Base-by-base conservation (phyloP, 176 grass and related monocot species). In the Hyparrhenia diplandra region DNA sequence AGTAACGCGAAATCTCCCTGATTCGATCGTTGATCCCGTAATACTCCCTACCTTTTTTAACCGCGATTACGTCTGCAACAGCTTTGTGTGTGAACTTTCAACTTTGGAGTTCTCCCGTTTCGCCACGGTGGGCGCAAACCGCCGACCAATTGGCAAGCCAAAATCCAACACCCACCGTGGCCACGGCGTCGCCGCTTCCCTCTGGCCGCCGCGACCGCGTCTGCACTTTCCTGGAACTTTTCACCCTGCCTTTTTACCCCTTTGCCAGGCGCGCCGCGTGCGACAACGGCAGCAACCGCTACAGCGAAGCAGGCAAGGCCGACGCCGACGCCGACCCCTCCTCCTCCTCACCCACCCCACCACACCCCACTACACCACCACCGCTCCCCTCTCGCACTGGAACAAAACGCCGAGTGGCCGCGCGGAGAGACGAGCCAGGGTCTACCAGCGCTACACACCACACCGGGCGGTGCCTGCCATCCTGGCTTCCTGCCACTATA, bases 261-360 rank as follows among this genome's bases (percentile, higher is more conserved):
- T 64, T 65, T 42, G 31, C 31, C 31, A 32, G 31, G 31, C 31
- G 80, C n/a, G n/a, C n/a, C n/a, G n/a, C n/a, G n/a, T n/a, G 77
- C 74, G 59, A 72, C 86, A 73, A 83, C 86, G 68, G 87, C 77
- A 17, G 78, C 78, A 68, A 68, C 45, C 64, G 71, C 77, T 4
- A 45, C 71, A 62, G 85, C 85, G 64, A 69, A 21, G 49, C 78
- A 78, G 67, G 77, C 21, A n/a, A n/a, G n/a, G n/a, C n/a, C n/a
- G n/a, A n/a, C n/a, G n/a, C n/a, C 39, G 25, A 24, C 66, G 68
- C 8, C 6, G 29, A 13, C 64, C 64, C 31, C 16, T 24, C 67
- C 4, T 0, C 69, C 25, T 4, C 21, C 11, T 23, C 20, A 37
- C 39, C 64, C 25, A 73, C 85, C 87, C 87, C 62, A 85, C 83